Evolutionary conservation across 345 rosid genomes (phyloP), one percentile per base, ranked within the genome.

Genomic region (Turnera subulata): DNA sequence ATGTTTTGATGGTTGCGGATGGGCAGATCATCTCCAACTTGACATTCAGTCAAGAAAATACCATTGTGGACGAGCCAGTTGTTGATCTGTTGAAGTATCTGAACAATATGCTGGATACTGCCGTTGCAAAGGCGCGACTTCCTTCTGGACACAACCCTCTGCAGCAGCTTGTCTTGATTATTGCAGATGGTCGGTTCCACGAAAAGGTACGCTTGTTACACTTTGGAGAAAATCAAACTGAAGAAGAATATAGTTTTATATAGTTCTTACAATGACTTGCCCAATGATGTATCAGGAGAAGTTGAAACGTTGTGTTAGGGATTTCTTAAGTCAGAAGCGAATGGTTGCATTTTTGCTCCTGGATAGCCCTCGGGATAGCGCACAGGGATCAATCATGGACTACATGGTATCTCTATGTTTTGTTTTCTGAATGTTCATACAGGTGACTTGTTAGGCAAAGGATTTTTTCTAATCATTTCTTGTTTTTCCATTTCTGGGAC

Each of bases 121-220:
- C 91, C 18, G 93, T 84, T 48, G 54, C 76, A 48, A 83, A 64
- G 53, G 86, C 96, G 19, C 68, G 94, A 21, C 91, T 82, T 38
- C 84, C 97, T 29, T 86, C 84, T n/a, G 94, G 96, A n/a, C 94
- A 86, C 61, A 93, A 89, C 71, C 96, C 97, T 0, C 81, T 93
- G 17, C 96, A 89, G 74, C 97, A 93, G 73, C 97, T 93, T 63
- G 99, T 93, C 50, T 76, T 93, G 61, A 78, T 89, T 40, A 87
- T 93, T 5, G 96, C 88, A 0, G 99, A 89, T 65, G 97, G 99
- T 15, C 84, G 83, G 51, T 85, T 93, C 76, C 89, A 89, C 46
- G 99, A 93, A 66, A 83, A 89, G 80, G 97, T 86, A 75, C 37
- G 4, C 63, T 47, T 29, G 4, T 29, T 29, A 3, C 35, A 3